Base-by-base conservation (phyloP, 2,329 filamentous ascomycete species). In the Bimuria novae-zelandiae region DNA sequence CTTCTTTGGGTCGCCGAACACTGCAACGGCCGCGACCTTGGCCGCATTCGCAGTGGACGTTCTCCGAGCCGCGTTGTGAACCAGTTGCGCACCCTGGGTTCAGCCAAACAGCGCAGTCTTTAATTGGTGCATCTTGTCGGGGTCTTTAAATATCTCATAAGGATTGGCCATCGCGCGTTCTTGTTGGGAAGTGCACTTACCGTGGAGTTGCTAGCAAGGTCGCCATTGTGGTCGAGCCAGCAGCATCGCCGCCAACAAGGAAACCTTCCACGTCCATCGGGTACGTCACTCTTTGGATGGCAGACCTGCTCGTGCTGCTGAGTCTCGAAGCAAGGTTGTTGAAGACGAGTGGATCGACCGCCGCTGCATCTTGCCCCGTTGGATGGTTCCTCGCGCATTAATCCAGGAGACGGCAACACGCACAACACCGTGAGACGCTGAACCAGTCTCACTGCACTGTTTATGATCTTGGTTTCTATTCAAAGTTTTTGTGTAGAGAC, bases 271-370 rank as follows among this genome's bases (percentile, higher is more conserved):
- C 48, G 32, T 47, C 57, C 7, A 80, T 80, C 1, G 75, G 63
- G 61, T 83, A 83, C 25, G 77, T 71, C 16, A 83, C 78, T 47
- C 80, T 81, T 66, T 83, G 80, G n/a, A 81, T 73, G 3, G 75
- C 75, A 8, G 82, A 64, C 47, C 75, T 72, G 39, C 64, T 68
- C 7, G 65, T 57, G 32, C 50, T 67, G 16, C 75, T 77, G 32
- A 81, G 61, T 23, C 64, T 55, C 7, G 60, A 43, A 11, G 67
- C 69, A 1, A 83, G 65, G 4, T 74, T 72, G 30, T 75, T 67
- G 62, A 80, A 78, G 63, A 82, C 76, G 2, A 76, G 73, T 3
- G 80, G 80, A 5, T 51, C 55, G 12, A 48, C 54, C 2, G 80
- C 80, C 6, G 75, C 71, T 6, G 75, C 51, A 37, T 59, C 61